Percentiles rank a stretch among this genome's conserved stretches.
phyloP scores from a whole-genome alignment of 1,284 basidiomycete species.

The Ganoderma lingzhi region DNA sequence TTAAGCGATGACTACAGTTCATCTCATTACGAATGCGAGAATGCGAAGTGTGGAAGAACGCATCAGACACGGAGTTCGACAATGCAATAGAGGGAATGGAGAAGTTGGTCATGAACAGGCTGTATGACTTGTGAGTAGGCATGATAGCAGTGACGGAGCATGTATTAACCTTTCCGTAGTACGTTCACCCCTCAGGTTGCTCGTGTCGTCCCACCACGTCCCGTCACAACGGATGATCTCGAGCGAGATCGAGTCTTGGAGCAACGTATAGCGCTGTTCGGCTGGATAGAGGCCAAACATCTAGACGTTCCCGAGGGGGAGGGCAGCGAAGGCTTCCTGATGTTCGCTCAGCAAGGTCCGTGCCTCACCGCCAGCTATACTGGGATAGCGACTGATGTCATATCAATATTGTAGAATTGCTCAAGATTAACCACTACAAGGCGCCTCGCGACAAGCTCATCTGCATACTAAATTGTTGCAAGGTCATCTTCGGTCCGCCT shows the following conservation, averaged over 20 bases:
- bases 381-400: slow-evolving; percentile 8
- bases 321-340: slow-evolving; percentile 84
- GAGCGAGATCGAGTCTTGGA: slow-evolving; percentile 92
- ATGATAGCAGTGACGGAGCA: not conserved
- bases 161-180: slow-evolving; percentile 50
- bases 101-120: slow-evolving; percentile 98
- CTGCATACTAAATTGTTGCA: slow-evolving; percentile 97
- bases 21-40: slow-evolving; percentile 89
- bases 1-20: slow-evolving; percentile 61
- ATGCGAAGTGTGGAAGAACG: slow-evolving; percentile 83
- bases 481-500: slow-evolving; percentile 94
- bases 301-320: slow-evolving; percentile 83
- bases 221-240: slow-evolving; percentile 94
- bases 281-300: slow-evolving; percentile 90
- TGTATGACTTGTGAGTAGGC: slow-evolving; percentile 88
- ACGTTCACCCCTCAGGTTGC: slow-evolving; percentile 89
- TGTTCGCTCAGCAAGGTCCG: slow-evolving; percentile 92
- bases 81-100: slow-evolving; percentile 99
- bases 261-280: slow-evolving; percentile 92
- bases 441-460: slow-evolving; percentile 98
- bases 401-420: slow-evolving; percentile 65
- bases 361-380: not conserved
- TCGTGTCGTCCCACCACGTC: slow-evolving; percentile 68
- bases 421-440: slow-evolving; percentile 99
- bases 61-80: slow-evolving; percentile 87